Conservation (phyloP, 371 early-diverging fungal genomes). For the Phascolomyces articulosus region DNA sequence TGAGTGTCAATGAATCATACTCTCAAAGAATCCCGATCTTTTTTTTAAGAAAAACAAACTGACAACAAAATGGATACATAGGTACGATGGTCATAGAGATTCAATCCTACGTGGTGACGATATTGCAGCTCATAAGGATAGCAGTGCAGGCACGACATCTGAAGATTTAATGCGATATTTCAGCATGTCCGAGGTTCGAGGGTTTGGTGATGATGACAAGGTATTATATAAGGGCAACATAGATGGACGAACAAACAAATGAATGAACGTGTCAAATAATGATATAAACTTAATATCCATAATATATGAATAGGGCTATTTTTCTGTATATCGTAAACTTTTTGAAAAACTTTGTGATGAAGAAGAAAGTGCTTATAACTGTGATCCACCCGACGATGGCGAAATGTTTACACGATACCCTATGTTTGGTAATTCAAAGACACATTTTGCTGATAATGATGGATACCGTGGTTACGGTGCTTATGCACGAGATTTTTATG, state of each 20-base stretch:
- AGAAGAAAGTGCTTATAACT: slow-evolving; percentile 68
- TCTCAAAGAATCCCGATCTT: no score
- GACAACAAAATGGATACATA: slow-evolving; percentile 13
- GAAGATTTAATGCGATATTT: slow-evolving; percentile 76
- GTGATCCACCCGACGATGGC: slow-evolving; percentile 44
- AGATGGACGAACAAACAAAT: not conserved
- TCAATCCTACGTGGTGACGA: slow-evolving; percentile 79
- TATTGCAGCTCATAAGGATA: slow-evolving; percentile 25
- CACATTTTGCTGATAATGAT: slow-evolving; percentile 51
- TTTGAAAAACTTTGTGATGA: slow-evolving; percentile 81
- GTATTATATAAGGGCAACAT: slow-evolving; percentile 16
- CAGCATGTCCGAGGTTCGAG: slow-evolving; percentile 63
- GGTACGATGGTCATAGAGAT: slow-evolving; percentile 85
- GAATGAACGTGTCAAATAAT: no score
- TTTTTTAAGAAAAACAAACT: no score
- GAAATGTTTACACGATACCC: slow-evolving; percentile 48
- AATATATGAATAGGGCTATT: slow-evolving; percentile 69
- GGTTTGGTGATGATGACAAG: slow-evolving; percentile 66
- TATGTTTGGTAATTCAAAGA: slow-evolving; percentile 63
- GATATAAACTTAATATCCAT: not conserved
- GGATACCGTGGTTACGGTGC: slow-evolving; percentile 39
- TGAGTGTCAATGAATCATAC: slow-evolving; percentile 34
- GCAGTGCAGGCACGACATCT: slow-evolving; percentile 56
- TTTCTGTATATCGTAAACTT: slow-evolving; percentile 73
- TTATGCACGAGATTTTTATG: slow-evolving; percentile 72